phyloP scores from a whole-genome alignment of 2,329 filamentous ascomycete species.

The Monilinia laxa region DNA sequence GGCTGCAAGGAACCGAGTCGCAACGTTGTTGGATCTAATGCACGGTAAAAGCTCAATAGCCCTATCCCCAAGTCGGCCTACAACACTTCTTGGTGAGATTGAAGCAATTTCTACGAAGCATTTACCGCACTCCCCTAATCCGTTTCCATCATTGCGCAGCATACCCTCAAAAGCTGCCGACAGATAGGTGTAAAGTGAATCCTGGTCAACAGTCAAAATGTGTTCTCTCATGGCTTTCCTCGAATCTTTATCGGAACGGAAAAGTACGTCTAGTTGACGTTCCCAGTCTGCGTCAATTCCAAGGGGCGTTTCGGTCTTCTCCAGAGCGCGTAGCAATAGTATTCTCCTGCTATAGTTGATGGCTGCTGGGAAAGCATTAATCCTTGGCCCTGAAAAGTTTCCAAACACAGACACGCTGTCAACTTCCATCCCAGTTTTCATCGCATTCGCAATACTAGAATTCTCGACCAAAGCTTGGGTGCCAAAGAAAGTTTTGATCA shows the following conservation, averaged over 20 bases:
- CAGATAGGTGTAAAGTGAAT: conserved; percentile 48
- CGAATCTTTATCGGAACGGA: conserved; percentile 67
- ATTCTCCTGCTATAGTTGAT: conserved; percentile 67
- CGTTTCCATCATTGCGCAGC: conserved; percentile 44
- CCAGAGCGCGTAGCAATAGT: conserved; percentile 54
- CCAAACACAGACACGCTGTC: conserved; percentile 43
- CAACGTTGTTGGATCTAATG: conserved; percentile 69
- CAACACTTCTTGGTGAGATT: conserved; percentile 50
- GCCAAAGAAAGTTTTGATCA: conserved; percentile 52
- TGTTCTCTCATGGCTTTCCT: conserved; percentile 59
- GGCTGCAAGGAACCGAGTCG: conserved; percentile 64
- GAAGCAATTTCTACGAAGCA: conserved; percentile 56
- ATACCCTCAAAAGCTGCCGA: conserved; percentile 59
- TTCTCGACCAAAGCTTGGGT: conserved; percentile 40
- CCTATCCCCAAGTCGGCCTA: conserved; percentile 51
- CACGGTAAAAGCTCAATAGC: conserved; percentile 56
- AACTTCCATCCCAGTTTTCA: conserved; percentile 44
- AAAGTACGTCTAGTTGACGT: conserved; percentile 68
- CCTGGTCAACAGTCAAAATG: conserved; percentile 46
- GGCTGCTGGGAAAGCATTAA: conserved; percentile 64
- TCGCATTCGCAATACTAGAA: conserved; percentile 38
- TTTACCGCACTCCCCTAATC: conserved; percentile 49
- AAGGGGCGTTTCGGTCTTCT: conserved; percentile 36
- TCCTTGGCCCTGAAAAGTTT: conserved; percentile 44
- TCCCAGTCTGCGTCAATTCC: conserved; percentile 80